A percentile compares a stretch with the other conserved stretches of the same genome.
phyloP scores from a whole-genome alignment of 1,284 basidiomycete species.

The Malassezia arunalokei region DNA sequence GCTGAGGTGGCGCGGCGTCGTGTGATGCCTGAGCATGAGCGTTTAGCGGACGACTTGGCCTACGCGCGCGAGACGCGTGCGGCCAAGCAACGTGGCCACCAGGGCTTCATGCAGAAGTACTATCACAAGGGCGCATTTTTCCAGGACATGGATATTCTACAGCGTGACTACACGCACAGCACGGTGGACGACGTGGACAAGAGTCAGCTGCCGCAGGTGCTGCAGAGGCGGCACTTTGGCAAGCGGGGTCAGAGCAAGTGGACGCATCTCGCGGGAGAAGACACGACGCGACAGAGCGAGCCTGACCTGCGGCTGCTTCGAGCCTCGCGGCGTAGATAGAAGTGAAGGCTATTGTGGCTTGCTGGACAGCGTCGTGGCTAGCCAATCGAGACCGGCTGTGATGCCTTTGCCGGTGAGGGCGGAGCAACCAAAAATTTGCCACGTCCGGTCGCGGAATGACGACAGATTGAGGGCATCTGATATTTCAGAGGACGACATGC shows the following conservation, averaged over 20 bases:
- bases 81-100: slow-evolving; percentile 69
- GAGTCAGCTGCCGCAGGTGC: slow-evolving; percentile 72
- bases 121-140: slow-evolving; percentile 99
- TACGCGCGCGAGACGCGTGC: slow-evolving; percentile 65
- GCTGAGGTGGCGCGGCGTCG: slow-evolving; percentile 80
- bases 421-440: slow-evolving; percentile 52
- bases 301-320: slow-evolving; percentile 53
- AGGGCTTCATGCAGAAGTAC: slow-evolving; percentile 92
- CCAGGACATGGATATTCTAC: slow-evolving; percentile 74
- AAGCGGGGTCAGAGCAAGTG: slow-evolving; percentile 81
- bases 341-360: background rate
- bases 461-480: slow-evolving; percentile 50
- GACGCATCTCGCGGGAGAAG: slow-evolving; percentile 86
- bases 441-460: slow-evolving; percentile 49
- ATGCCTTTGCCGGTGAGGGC: slow-evolving; percentile 48
- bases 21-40: slow-evolving; percentile 79
- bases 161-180: slow-evolving; percentile 75
- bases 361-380: slow-evolving; percentile 18
- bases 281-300: slow-evolving; percentile 61
- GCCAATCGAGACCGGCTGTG: slow-evolving; percentile 40
- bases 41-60: slow-evolving; percentile 78
- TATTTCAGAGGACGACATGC: slow-evolving; percentile 49
- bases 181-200: slow-evolving; percentile 70
- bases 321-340: background rate
- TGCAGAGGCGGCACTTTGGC: slow-evolving; percentile 95